These are phyloP conservation scores for Globisporangium mamillatum DNA, from an alignment of 352 stramenopile genomes.

Conservation along the genomic window DNA sequence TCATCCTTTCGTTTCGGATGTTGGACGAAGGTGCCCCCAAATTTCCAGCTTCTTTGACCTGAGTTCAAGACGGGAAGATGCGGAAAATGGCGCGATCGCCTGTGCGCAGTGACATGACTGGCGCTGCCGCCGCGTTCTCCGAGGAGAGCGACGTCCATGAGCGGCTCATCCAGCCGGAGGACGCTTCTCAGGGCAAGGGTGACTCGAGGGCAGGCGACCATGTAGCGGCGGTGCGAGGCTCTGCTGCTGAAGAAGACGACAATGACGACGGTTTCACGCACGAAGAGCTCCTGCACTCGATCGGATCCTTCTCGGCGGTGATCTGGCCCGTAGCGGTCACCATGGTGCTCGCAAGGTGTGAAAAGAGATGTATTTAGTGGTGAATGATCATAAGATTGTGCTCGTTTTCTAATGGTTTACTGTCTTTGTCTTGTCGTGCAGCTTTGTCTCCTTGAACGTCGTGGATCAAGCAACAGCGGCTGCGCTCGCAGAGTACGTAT, in stretches of 20 bases:
- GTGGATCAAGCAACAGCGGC: conserved; percentile 70
- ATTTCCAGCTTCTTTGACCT: not conserved
- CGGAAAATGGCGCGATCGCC: conserved; percentile 13
- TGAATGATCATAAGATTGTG: too few species aligned
- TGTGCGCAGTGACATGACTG: not conserved
- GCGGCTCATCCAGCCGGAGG: conserved; percentile 29
- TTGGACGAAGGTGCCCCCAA: not conserved
- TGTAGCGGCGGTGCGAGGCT: not conserved
- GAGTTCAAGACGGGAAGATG: conserved; percentile 10
- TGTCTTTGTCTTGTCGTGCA: conserved; percentile 14
- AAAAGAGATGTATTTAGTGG: not conserved
- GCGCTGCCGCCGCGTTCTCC: conserved; percentile 7
- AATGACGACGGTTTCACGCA: conserved; percentile 57
- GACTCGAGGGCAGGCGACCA: not conserved
- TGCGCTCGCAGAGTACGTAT: conserved; percentile 73
- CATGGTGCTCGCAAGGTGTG: conserved; percentile 78
- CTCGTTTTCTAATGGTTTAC: not conserved
- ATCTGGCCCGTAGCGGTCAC: conserved; percentile 75
- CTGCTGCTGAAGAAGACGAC: conserved; percentile 18
- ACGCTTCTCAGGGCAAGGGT: not conserved
- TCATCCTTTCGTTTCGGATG: not conserved
- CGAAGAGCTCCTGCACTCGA: conserved; percentile 81
- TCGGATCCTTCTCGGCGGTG: conserved; percentile 84
- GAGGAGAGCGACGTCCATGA: conserved; percentile 38
- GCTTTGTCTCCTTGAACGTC: conserved; percentile 82